These are phyloP conservation scores for Zoysia matrella DNA, from an alignment of 202 grass and related monocot species.

Conservation along the genomic window DNA sequence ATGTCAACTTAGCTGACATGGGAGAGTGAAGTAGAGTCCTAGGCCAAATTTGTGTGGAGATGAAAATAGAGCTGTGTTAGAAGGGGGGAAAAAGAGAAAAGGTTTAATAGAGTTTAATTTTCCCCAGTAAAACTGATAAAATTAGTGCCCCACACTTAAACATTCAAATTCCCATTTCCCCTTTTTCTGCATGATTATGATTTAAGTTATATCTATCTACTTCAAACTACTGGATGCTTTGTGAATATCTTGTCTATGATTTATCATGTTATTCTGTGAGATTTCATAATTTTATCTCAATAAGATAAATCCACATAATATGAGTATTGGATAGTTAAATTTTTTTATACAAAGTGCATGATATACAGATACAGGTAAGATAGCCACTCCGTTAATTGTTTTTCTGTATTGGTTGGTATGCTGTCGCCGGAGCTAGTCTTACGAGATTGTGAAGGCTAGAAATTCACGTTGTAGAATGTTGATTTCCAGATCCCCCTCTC, in stretches of 20 bases:
- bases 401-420: background rate
- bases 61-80: background rate
- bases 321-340: background rate
- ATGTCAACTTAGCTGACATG: background rate
- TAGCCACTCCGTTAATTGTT: background rate
- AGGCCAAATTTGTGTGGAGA: constrained; percentile 1
- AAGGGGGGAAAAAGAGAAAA: background rate
- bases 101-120: constrained; percentile 11
- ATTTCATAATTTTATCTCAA: background rate
- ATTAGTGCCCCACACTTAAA: background rate
- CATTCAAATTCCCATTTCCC: background rate
- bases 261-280: background rate
- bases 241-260: background rate
- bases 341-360: background rate
- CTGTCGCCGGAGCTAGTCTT: background rate
- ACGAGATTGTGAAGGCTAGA: too few relatives aligned
- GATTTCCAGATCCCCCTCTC: too few relatives aligned
- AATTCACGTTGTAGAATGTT: too few relatives aligned
- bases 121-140: background rate
- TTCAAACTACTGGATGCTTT: background rate
- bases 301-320: background rate
- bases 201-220: background rate
- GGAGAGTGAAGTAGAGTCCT: background rate
- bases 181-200: background rate
- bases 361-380: background rate